Base-by-base conservation (phyloP, 805 yeast species). In the Lachancea fermentati region DNA sequence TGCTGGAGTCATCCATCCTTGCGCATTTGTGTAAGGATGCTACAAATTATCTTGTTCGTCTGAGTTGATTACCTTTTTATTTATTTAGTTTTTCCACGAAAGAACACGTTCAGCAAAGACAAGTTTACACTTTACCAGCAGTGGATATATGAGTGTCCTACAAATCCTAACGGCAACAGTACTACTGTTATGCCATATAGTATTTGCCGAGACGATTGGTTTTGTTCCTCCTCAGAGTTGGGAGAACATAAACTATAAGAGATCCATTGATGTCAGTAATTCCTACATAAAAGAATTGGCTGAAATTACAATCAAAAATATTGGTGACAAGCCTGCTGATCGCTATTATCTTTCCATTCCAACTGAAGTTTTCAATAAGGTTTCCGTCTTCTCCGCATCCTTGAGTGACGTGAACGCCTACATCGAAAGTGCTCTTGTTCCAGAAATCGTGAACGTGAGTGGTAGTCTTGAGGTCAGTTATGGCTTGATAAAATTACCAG, bases 241-340 rank as follows among this genome's bases (percentile, higher is more conserved):
- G 74, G 79, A 73, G 52, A 87, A 86, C 60, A 54, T 64, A 24
- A 71, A 76, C 22, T 71, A 75, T 48, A 58, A 65, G 11, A 77
- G 85, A 49, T 58, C 71, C 6, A 53, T 86, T 28, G 96, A 87
- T 52, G 71, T 88, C 36, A 56, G 74, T 22, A 76, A 75, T 48
- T 65, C 88, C 2, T 88, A 81, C 58, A 72, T 78, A 31, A 76
- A 75, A 48, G 94, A 83, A 56, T 67, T 73, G 18, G 63, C 71
- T 43, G 60, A 72, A n/a, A 55, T 87, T 31, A 72, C 67, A 36
- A 69, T 78, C 30, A 73, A 63, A 50, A 91, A 89, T 65, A 62
- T 72, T 28, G 87, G 71, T 17, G 42, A 62, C 3, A 63, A 62
- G 29, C 83, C 93, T 5, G 68, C 67, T 41, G 54, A 58, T 31